phyloP scores from a whole-genome alignment of 768 basidiomycete genomes.

The Tricholoma sp. region DNA sequence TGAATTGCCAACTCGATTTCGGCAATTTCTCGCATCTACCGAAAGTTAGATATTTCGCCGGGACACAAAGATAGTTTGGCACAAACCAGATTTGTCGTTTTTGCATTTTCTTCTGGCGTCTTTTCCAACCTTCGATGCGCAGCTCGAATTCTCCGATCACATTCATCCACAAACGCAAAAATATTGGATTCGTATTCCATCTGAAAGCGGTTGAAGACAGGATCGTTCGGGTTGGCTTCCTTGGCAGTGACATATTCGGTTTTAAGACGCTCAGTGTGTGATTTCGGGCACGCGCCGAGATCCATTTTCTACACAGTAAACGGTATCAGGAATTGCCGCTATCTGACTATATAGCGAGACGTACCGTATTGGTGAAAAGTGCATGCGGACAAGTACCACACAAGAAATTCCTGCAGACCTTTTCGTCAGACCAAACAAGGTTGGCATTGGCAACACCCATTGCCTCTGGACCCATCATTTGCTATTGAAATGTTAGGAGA shows the following conservation, averaged over 20 bases:
- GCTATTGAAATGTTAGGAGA: constrained; percentile 43
- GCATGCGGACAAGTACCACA: constrained; percentile 99
- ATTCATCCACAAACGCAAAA: constrained; percentile 95
- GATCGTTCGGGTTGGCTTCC: constrained; percentile 70
- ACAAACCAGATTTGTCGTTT: constrained; percentile 90
- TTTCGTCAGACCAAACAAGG: constrained; percentile 90
- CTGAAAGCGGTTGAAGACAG: constrained; percentile 83
- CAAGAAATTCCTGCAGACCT: constrained; percentile 97
- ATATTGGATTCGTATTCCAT: constrained; percentile 96
- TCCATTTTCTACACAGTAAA: constrained; percentile 87
- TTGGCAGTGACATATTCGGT: constrained; percentile 81
- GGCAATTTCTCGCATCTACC: constrained; percentile 96
- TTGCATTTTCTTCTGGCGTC: constrained; percentile 99
- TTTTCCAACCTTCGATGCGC: constrained; percentile 96
- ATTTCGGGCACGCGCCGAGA: constrained; percentile 93
- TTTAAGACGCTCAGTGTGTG: constrained; percentile 91
- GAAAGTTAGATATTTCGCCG: constrained; percentile 1
- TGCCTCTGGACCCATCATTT: constrained; percentile 99
- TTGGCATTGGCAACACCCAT: constrained; percentile 96
- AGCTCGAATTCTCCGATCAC: constrained; percentile 91
- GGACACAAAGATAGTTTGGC: constrained; percentile 2
- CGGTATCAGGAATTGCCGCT: constrained; percentile 1
- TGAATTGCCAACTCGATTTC: constrained; percentile 99
- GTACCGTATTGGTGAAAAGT: constrained; percentile 94
- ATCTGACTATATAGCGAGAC: constrained; percentile 23